phyloP scores from a whole-genome alignment of 140 eudicot species.

The Oenanthe javanica region DNA sequence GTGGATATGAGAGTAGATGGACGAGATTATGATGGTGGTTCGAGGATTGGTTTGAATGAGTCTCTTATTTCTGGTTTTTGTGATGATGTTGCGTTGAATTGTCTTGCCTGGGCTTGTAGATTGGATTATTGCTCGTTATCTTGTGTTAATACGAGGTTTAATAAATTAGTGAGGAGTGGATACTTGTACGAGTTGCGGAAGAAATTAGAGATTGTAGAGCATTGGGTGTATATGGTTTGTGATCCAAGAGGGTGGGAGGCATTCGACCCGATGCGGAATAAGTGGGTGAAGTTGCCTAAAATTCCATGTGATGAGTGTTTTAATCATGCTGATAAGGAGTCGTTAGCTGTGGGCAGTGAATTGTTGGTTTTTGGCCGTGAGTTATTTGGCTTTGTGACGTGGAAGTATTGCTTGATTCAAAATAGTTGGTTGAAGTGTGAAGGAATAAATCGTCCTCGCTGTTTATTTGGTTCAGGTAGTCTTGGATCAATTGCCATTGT shows the following conservation, averaged over 20 bases:
- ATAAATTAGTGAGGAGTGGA: slow-evolving; percentile 40
- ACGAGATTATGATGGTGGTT: slow-evolving; percentile 27
- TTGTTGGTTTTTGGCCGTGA: slow-evolving; percentile 76
- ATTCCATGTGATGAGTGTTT: slow-evolving; percentile 67
- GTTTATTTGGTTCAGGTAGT: slow-evolving; percentile 61
- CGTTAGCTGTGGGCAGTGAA: slow-evolving; percentile 62
- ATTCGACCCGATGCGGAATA: slow-evolving; percentile 42
- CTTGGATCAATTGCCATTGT: slow-evolving; percentile 62
- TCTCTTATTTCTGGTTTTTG: slow-evolving; percentile 54
- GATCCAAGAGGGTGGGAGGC: slow-evolving; percentile 81
- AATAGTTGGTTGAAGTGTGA: slow-evolving; percentile 47
- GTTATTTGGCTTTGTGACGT: slow-evolving; percentile 46
- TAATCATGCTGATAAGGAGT: slow-evolving; percentile 59
- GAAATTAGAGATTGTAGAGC: slow-evolving; percentile 50
- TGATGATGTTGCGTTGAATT: slow-evolving; percentile 59
- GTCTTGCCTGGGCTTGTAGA: slow-evolving; percentile 50
- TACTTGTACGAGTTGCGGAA: slow-evolving; percentile 50
- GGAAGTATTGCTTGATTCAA: slow-evolving; percentile 43
- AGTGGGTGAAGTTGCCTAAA: slow-evolving; percentile 55
- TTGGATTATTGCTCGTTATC: slow-evolving; percentile 55
- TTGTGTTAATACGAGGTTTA: slow-evolving; percentile 44
- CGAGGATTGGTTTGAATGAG: slow-evolving; percentile 27
- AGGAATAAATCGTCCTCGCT: slow-evolving; percentile 56
- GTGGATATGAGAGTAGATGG: slow-evolving; percentile 15
- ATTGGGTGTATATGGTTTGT: slow-evolving; percentile 81